These are phyloP conservation scores for Spatholobus suberectus DNA, from an alignment of 306 rosid genomes.

Conservation along the genomic window DNA sequence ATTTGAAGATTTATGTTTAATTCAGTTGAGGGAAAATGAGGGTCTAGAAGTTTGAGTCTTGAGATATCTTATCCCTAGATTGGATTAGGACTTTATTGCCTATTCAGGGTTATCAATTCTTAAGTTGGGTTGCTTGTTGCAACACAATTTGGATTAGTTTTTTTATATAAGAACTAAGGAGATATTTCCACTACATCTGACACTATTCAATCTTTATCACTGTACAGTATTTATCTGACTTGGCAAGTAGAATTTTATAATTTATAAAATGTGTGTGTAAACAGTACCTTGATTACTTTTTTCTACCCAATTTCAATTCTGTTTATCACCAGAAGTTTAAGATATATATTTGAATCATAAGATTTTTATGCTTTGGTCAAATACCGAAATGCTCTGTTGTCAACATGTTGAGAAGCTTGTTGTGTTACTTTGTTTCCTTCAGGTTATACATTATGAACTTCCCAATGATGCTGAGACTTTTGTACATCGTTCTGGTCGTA, in stretches of 20 bases:
- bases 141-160: background rate
- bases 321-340: conserved; percentile 28
- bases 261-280: background rate
- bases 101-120: conserved; percentile 4
- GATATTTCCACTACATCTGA: conserved; percentile 22
- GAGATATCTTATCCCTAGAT: conserved; percentile 22
- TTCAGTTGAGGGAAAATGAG: background rate
- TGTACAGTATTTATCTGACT: background rate
- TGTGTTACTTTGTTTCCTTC: conserved; percentile 37
- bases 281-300: background rate
- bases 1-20: conserved; percentile 3
- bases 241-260: conserved; percentile 12
- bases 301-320: conserved; percentile 10
- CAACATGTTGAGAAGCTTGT: conserved; percentile 31
- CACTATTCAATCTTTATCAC: conserved; percentile 13
- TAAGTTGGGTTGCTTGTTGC: conserved; percentile 31
- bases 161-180: conserved; percentile 5
- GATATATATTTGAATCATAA: conserved; percentile 4
- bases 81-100: background rate
- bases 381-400: conserved; percentile 21
- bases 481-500: conserved; percentile 98
- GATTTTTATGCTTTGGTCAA: conserved; percentile 9
- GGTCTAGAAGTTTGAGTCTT: background rate
- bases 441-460: conserved; percentile 95
- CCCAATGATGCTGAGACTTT: conserved; percentile 97